Percentiles rank a stretch among this genome's conserved stretches.
Evolutionary conservation across 2,329 filamentous ascomycete species (phyloP).

Genomic region (Curvularia lunata): DNA sequence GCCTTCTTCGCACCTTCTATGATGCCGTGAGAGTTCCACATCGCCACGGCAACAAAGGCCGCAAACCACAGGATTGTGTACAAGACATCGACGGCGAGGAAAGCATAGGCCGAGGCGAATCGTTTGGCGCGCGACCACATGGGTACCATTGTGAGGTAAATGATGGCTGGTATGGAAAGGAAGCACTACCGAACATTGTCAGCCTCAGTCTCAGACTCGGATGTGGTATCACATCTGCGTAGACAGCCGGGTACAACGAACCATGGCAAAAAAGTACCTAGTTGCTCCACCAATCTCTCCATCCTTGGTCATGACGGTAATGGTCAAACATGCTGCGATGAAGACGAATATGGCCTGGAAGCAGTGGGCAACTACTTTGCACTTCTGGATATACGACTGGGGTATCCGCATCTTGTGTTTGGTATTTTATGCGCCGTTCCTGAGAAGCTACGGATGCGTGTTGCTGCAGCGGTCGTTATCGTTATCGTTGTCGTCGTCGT

Average conservation of each 20-base stretch:
- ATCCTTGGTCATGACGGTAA: constrained; percentile 63
- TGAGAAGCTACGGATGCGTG: background rate
- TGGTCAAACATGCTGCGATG: constrained; percentile 62
- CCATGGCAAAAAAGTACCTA: constrained; percentile 64
- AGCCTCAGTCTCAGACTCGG: constrained; percentile 26
- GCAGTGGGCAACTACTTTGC: constrained; percentile 62
- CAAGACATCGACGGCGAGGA: constrained; percentile 61
- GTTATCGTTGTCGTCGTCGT: background rate
- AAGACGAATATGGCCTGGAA: constrained; percentile 64
- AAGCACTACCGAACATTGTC: constrained; percentile 58
- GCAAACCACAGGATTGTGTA: constrained; percentile 64
- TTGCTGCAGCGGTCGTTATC: background rate
- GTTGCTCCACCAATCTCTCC: constrained; percentile 61
- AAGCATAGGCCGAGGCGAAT: constrained; percentile 67
- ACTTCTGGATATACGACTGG: constrained; percentile 58
- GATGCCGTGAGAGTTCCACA: constrained; percentile 63
- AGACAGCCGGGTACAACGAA: constrained; percentile 44
- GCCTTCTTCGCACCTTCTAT: constrained; percentile 54
- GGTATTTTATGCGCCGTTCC: background rate
- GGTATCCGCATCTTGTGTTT: constrained; percentile 51
- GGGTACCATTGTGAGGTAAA: constrained; percentile 66
- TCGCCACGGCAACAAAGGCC: constrained; percentile 63
- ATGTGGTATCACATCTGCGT: background rate
- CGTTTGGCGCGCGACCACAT: constrained; percentile 65
- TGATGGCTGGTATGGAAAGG: constrained; percentile 62